Evolutionary conservation across 2,329 filamentous ascomycete genomes (phyloP).

Genomic region (Cyphellophora europaea): DNA sequence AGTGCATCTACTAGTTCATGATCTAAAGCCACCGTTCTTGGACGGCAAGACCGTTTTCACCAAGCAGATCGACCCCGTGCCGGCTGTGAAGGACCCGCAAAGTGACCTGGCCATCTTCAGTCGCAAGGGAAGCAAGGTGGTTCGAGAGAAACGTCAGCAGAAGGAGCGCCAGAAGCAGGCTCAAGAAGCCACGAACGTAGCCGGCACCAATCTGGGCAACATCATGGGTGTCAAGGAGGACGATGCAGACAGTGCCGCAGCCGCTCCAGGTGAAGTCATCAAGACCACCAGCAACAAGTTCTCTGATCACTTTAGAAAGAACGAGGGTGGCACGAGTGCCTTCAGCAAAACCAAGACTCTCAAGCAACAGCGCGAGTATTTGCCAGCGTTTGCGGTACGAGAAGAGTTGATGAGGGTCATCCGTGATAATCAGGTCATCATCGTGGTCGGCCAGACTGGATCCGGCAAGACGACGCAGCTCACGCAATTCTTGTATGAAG

Average conservation of each 20-base stretch:
- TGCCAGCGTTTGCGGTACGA: constrained; percentile 91
- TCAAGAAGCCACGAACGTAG: constrained; percentile 86
- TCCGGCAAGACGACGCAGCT: constrained; percentile 96
- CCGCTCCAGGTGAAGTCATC: constrained; percentile 63
- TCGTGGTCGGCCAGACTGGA: constrained; percentile 93
- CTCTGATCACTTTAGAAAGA: constrained; percentile 80
- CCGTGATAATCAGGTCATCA: constrained; percentile 91
- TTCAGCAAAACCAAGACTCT: constrained; percentile 91
- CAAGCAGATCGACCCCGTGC: constrained; percentile 90
- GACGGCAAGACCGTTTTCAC: constrained; percentile 95
- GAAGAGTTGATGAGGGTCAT: constrained; percentile 89
- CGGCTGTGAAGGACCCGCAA: constrained; percentile 83
- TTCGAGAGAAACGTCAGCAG: constrained; percentile 83
- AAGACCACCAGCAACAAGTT: constrained; percentile 65
- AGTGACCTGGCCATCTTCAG: constrained; percentile 99
- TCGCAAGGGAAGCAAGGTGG: constrained; percentile 85
- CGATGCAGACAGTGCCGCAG: constrained; percentile 74
- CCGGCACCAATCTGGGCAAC: constrained; percentile 85
- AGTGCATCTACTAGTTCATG: constrained; percentile 85
- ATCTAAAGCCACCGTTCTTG: constrained; percentile 85
- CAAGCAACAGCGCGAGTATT: constrained; percentile 80
- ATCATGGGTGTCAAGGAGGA: constrained; percentile 93
- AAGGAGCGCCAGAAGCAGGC: constrained; percentile 90
- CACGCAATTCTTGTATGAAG: constrained; percentile 90
- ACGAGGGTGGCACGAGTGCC: constrained; percentile 68